These are phyloP conservation scores for Collybiopsis confluens DNA, from an alignment of 768 basidiomycete genomes.

Conservation along the genomic window DNA sequence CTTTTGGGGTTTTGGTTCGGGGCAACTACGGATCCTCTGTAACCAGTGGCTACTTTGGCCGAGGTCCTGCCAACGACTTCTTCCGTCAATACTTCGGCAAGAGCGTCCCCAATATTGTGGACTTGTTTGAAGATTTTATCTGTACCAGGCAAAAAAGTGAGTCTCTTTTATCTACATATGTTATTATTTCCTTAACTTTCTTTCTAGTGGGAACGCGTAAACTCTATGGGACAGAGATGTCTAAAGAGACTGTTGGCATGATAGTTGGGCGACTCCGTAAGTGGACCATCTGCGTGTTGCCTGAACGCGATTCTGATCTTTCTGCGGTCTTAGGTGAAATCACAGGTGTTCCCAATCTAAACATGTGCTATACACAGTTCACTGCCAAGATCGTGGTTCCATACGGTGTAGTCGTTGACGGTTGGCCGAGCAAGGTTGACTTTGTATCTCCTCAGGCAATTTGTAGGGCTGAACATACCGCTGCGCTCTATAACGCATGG, in stretches of 20 bases:
- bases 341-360: too few species aligned
- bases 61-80: not conserved
- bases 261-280: not conserved
- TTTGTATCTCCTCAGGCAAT: too few species aligned
- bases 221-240: not conserved
- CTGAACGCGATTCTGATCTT: too few species aligned
- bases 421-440: too few species aligned
- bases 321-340: too few species aligned
- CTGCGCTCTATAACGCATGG: too few species aligned
- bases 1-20: not conserved
- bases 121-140: not conserved
- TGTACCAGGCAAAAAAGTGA: not conserved
- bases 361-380: too few species aligned
- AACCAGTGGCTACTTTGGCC: not conserved
- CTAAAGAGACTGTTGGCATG: not conserved
- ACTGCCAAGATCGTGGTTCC: too few species aligned
- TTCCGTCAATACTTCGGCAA: not conserved
- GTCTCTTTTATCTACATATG: not conserved
- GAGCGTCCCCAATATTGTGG: not conserved
- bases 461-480: too few species aligned
- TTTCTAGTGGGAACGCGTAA: not conserved
- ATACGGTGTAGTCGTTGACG: too few species aligned
- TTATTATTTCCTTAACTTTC: not conserved
- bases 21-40: not conserved
- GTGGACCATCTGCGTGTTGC: too few species aligned